Evolutionary conservation across 768 basidiomycete genomes (phyloP).

Genomic region (Favolaschia claudopus): DNA sequence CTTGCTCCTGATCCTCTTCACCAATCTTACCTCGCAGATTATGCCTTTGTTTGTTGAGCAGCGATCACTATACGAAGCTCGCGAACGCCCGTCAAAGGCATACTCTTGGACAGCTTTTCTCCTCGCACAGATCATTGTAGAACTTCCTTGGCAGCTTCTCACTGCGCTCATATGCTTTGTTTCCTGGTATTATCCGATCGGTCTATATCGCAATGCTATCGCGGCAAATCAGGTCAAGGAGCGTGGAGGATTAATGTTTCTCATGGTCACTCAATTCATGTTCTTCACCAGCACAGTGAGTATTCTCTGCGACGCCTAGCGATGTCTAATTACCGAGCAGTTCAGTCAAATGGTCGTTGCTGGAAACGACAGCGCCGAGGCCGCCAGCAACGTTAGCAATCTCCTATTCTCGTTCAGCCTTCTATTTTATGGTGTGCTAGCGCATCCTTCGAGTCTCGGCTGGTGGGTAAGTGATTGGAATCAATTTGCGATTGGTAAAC

Average conservation of each 20-base stretch:
- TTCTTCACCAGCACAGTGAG: constrained; percentile 41
- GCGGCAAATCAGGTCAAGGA: constrained; percentile 40
- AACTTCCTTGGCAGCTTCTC: constrained; percentile 36
- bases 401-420: constrained; percentile 48
- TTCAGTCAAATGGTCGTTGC: constrained; percentile 46
- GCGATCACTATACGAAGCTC: constrained; percentile 41
- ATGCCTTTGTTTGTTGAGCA: constrained; percentile 45
- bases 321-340: constrained; percentile 2
- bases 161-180: constrained; percentile 38
- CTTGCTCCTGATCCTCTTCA: constrained; percentile 37
- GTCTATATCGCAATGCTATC: constrained; percentile 49
- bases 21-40: constrained; percentile 43
- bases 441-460: constrained; percentile 30
- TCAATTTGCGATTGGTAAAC: background rate
- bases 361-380: constrained; percentile 43
- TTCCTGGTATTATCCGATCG: constrained; percentile 46
- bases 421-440: constrained; percentile 49
- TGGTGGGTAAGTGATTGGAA: constrained; percentile 29
- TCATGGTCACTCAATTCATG: constrained; percentile 44
- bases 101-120: constrained; percentile 43
- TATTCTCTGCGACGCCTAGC: background rate
- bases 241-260: constrained; percentile 49
- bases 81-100: constrained; percentile 41
- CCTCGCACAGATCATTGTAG: constrained; percentile 42
- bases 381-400: constrained; percentile 48